Conservation (phyloP, 2,329 filamentous ascomycete genomes). For the Fusarium agapanthi region DNA sequence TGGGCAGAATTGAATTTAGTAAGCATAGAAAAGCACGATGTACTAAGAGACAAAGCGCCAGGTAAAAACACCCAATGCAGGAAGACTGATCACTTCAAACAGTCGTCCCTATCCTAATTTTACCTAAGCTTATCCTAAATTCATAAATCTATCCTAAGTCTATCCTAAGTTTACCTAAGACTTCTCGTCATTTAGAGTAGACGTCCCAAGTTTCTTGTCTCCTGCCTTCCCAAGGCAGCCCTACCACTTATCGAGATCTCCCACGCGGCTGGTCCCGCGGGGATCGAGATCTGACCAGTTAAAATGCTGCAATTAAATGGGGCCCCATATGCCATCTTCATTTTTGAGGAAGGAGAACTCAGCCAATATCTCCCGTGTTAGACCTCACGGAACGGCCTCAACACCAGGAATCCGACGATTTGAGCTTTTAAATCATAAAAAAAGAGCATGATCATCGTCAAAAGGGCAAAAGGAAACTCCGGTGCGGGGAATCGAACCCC, state of each 20-base stretch:
- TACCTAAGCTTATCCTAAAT: not conserved
- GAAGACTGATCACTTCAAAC: not conserved
- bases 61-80: not conserved
- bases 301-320: accelerated
- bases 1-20: not conserved
- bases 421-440: not conserved
- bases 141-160: not conserved
- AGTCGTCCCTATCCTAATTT: not conserved
- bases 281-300: not conserved
- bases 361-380: not conserved
- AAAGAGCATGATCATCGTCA: accelerated
- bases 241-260: not conserved
- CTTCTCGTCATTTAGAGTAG: not conserved
- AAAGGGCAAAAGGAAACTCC: not conserved
- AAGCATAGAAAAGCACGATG: not conserved
- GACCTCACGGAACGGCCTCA: not conserved
- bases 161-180: not conserved
- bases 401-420: not conserved
- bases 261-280: not conserved
- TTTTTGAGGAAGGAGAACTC: not conserved
- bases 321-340: not conserved
- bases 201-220: not conserved
- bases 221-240: not conserved
- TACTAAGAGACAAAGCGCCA: not conserved
- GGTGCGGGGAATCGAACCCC: slow-evolving; percentile 24